Percentiles rank a stretch among this genome's conserved stretches.
Conservation (phyloP, 1,139 yeast species). For the Pichia sp. region DNA sequence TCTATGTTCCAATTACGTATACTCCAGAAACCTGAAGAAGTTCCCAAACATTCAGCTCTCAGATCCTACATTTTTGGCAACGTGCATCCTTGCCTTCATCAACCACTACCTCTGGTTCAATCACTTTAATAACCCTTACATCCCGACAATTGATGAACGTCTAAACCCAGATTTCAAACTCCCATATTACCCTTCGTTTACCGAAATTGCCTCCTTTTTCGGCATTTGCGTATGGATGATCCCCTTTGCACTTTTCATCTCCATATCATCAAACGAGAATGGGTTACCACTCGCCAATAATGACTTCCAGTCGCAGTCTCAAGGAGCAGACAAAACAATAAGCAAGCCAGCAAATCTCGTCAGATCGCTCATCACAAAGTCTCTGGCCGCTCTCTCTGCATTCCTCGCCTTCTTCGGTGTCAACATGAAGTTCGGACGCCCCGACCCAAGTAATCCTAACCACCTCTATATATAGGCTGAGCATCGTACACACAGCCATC, state of each 20-base stretch:
- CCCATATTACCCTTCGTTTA: constrained; percentile 71
- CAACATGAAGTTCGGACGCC: too few relatives aligned
- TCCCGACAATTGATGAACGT: constrained; percentile 51
- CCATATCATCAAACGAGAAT: constrained; percentile 88
- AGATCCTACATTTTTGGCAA: constrained; percentile 61
- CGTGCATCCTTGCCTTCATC: constrained; percentile 65
- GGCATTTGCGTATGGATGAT: constrained; percentile 92
- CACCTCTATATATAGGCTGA: too few relatives aligned
- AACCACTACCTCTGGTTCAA: constrained; percentile 92
- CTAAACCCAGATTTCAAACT: constrained; percentile 51
- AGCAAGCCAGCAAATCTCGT: too few relatives aligned
- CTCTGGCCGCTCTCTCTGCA: too few relatives aligned
- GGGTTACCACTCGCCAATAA: constrained; percentile 47
- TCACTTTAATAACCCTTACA: constrained; percentile 65
- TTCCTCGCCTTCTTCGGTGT: too few relatives aligned
- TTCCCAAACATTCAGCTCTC: constrained; percentile 81
- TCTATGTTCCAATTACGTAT: constrained; percentile 61
- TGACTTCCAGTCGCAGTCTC: too few relatives aligned
- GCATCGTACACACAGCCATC: too few relatives aligned
- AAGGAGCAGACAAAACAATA: too few relatives aligned
- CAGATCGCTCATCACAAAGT: too few relatives aligned
- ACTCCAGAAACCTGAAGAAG: constrained; percentile 67
- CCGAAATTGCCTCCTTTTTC: constrained; percentile 89
- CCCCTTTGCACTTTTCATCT: constrained; percentile 88
- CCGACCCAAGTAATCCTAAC: too few relatives aligned